These are phyloP conservation scores for Boletus subcaerulescens DNA, from an alignment of 768 basidiomycete species.

Conservation along the genomic window DNA sequence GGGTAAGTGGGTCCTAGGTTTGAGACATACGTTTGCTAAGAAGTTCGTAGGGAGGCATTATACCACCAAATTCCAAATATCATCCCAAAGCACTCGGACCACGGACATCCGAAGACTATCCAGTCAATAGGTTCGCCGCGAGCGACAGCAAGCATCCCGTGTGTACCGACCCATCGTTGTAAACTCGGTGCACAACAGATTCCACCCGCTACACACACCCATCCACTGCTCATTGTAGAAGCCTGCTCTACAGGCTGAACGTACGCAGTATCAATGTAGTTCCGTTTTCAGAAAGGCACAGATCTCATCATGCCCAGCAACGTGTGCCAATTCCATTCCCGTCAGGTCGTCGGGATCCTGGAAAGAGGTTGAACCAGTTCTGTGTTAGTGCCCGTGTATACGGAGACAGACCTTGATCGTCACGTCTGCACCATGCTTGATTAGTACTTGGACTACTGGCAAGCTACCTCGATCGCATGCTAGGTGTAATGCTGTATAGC, in stretches of 20 bases:
- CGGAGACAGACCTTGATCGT: constrained; percentile 52
- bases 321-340: constrained; percentile 55
- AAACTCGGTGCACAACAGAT: background rate
- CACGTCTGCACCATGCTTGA: constrained; percentile 62
- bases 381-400: background rate
- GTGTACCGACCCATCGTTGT: background rate
- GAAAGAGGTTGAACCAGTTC: constrained; percentile 5
- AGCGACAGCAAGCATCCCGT: no score
- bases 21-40: constrained; percentile 4
- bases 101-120: constrained; percentile 3
- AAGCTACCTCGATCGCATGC: constrained; percentile 79
- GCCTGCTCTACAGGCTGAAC: background rate
- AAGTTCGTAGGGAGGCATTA: constrained; percentile 53
- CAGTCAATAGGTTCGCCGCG: background rate
- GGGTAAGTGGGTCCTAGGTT: constrained; percentile 44
- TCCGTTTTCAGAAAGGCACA: constrained; percentile 29
- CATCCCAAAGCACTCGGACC: constrained; percentile 38
- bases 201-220: background rate
- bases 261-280: constrained; percentile 17
- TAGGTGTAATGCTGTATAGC: constrained; percentile 83
- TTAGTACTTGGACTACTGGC: constrained; percentile 52
- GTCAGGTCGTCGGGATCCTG: constrained; percentile 70
- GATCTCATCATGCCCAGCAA: constrained; percentile 57
- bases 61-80: constrained; percentile 56
- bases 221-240: constrained; percentile 7